Conservation (phyloP, 441 rosid species). For the Arabidopsis lyrata region DNA sequence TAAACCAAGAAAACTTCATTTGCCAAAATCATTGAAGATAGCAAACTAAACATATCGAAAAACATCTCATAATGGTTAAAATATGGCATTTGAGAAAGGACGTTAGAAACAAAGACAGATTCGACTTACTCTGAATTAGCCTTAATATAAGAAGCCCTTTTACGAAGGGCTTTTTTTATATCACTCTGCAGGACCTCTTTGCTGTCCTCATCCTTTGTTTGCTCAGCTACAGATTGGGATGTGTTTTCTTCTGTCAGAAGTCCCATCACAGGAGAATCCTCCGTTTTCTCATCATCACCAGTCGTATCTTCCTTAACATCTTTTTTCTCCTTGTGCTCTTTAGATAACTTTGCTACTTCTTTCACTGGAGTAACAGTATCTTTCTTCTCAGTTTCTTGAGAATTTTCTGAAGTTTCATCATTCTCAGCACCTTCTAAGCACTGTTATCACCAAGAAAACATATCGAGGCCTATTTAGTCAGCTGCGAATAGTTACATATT, state of each 20-base stretch:
- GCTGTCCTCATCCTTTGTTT: slow-evolving; percentile 44
- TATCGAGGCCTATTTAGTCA: background rate
- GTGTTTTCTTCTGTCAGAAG: slow-evolving; percentile 57
- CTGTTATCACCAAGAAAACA: slow-evolving; percentile 50
- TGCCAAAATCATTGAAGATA: slow-evolving; percentile 3
- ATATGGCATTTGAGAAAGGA: background rate
- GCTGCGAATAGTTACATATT: background rate
- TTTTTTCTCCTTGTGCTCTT: slow-evolving; percentile 51
- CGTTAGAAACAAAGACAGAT: background rate
- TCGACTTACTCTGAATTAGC: slow-evolving; percentile 74
- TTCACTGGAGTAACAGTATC: slow-evolving; percentile 36
- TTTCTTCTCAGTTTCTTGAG: slow-evolving; percentile 47
- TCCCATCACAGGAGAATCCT: slow-evolving; percentile 87
- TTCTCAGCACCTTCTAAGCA: slow-evolving; percentile 56
- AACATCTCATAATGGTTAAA: background rate
- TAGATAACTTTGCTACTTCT: slow-evolving; percentile 53
- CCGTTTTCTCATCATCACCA: slow-evolving; percentile 59
- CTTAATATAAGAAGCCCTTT: slow-evolving; percentile 68
- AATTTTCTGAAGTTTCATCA: slow-evolving; percentile 49
- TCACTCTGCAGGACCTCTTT: slow-evolving; percentile 54
- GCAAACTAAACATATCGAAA: background rate
- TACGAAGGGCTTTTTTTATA: slow-evolving; percentile 66
- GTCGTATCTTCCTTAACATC: slow-evolving; percentile 47
- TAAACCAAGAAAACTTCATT: slow-evolving; percentile 21
- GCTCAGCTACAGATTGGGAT: slow-evolving; percentile 44